Evolutionary conservation across 1,284 basidiomycete genomes (phyloP).

Genomic region (Anthracocystis setariae): DNA sequence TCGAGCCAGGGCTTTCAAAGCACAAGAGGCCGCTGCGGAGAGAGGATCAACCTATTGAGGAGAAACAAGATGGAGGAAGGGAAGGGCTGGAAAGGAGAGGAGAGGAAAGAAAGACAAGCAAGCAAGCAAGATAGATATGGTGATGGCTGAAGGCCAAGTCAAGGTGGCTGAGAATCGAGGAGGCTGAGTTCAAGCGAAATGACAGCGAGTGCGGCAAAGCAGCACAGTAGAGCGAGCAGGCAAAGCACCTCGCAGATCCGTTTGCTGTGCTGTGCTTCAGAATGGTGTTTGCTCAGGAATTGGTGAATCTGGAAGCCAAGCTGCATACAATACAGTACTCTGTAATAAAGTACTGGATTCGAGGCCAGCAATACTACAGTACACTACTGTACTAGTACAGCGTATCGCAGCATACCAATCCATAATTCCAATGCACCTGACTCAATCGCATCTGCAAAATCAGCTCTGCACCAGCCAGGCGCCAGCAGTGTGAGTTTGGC

Average conservation of each 20-base stretch:
- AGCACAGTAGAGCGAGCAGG: too few species aligned
- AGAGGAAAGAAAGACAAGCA: conserved; percentile 1
- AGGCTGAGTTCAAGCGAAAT: not conserved
- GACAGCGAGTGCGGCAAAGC: conserved; percentile 1
- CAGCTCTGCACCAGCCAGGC: too few species aligned
- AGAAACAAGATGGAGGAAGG: conserved; percentile 6
- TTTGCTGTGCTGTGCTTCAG: not conserved
- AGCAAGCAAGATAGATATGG: too few species aligned
- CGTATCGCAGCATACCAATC: too few species aligned
- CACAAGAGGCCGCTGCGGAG: conserved; percentile 20
- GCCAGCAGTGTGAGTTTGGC: too few species aligned
- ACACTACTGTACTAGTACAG: too few species aligned
- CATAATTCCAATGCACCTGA: too few species aligned
- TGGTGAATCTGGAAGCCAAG: too few species aligned
- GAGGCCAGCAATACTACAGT: not conserved
- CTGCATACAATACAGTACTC: too few species aligned
- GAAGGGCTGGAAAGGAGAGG: not conserved
- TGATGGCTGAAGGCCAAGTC: conserved; percentile 11
- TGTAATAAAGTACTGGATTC: not conserved
- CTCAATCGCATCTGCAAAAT: too few species aligned
- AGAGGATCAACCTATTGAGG: conserved; percentile 28
- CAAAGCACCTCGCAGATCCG: conserved; percentile 28
- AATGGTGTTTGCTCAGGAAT: too few species aligned
- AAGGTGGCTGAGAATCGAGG: not conserved
- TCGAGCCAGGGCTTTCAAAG: conserved; percentile 36